Conservation (phyloP, 2,329 filamentous ascomycete species). For the Delphinella strobiligena region DNA sequence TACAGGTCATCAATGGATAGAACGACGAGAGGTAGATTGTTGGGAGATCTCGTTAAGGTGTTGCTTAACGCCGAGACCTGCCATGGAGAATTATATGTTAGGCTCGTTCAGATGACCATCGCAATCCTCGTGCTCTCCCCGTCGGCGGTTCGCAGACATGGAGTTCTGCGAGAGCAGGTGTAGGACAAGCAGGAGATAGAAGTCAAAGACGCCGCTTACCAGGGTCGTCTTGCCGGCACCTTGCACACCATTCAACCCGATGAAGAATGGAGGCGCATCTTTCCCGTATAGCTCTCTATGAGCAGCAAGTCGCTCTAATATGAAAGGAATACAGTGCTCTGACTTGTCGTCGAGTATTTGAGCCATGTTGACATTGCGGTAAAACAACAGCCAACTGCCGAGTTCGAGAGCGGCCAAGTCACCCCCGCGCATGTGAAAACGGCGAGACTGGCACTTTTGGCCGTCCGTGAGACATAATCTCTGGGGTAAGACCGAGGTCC, state of each 20-base stretch:
- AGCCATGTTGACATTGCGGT: constrained; percentile 24
- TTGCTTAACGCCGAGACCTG: constrained; percentile 51
- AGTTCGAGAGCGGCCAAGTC: background rate
- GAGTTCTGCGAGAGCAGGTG: background rate
- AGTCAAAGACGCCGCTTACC: constrained; percentile 29
- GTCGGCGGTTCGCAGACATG: background rate
- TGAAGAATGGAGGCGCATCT: constrained; percentile 55
- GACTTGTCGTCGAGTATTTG: constrained; percentile 65
- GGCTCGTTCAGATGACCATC: background rate
- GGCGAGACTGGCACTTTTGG: too few species aligned
- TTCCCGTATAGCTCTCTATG: too few species aligned
- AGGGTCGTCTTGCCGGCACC: constrained; percentile 88
- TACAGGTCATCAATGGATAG: constrained; percentile 88
- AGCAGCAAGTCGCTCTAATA: constrained; percentile 46
- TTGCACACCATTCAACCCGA: constrained; percentile 85
- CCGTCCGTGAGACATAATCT: background rate
- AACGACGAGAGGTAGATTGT: constrained; percentile 54
- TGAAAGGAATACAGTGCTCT: constrained; percentile 65
- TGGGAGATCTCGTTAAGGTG: constrained; percentile 44
- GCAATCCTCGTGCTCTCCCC: too few species aligned
- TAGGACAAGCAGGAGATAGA: background rate
- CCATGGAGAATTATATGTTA: background rate
- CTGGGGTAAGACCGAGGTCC: constrained; percentile 1
- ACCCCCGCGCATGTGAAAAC: background rate
- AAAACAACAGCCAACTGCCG: background rate